Evolutionary conservation across 108 stramenopile genomes (phyloP), one percentile per base, ranked within the genome.

Genomic region (Skeletonema marinoi): DNA sequence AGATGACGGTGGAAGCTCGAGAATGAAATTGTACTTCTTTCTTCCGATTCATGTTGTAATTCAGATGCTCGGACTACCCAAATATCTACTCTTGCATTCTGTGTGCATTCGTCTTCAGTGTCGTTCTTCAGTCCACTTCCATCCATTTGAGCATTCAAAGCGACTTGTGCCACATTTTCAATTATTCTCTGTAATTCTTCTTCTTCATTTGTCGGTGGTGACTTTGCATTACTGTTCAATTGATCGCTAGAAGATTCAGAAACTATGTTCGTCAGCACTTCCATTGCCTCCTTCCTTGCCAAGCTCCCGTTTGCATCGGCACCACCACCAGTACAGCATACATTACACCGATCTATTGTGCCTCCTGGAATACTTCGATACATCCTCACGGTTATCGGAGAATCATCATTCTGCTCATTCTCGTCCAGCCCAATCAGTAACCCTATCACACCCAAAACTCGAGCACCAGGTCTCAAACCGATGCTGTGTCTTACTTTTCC

Each of bases 381-480:
- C 61, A 89, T 66, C 51, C 71, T 68, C 30, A 36, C 65, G 31
- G 32, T 6, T 74, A 60, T 51, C 7, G 50, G 50, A 56, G 25
- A 56, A 17, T 71, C 80, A 39, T 75, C 70, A 46, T 78, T 75
- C 11, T 54, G 32, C 3, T 32, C 58, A 14, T 66, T 41, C 71
- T 89, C 89, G 29, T 88, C 73, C 39, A 81, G 56, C 4, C 93
- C 93, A 46, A 91, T 46, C 32, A 94, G 29, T n/a, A 90, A 71
- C 14, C 82, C 93, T 4, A 88, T 78, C 39, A 88, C 89, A 62
- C 90, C 93, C 77, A 94, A 66, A n/a, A 90, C 91, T 35, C 93
- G 74, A 16, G 75, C 78, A 42, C 93, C 93, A 17, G 82, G 88
- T n/a, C 81, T 68, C 56, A 86, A 69, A 29, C 91, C 92, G 44